Conservation (phyloP, 2,329 filamentous ascomycete genomes). For the Cladorrhinum sp. region DNA sequence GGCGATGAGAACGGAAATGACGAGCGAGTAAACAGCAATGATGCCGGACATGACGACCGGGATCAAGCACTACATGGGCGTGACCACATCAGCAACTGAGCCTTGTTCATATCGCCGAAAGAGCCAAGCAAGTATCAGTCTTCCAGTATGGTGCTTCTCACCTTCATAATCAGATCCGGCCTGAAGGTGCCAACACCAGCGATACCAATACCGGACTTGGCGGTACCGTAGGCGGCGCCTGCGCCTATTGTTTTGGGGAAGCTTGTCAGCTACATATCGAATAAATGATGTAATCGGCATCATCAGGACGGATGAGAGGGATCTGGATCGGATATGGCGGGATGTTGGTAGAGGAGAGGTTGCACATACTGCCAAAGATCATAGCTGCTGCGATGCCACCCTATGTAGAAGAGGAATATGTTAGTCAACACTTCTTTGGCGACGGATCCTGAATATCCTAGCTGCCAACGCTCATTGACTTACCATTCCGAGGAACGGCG, state of each 20-base stretch:
- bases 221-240: constrained; percentile 82
- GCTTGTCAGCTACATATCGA: constrained; percentile 14
- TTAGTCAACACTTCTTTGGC: neutral
- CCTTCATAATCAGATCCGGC: constrained; percentile 90
- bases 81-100: constrained; percentile 10
- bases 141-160: constrained; percentile 32
- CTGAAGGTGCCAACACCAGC: constrained; percentile 81
- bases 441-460: neutral
- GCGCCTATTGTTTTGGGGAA: constrained; percentile 41
- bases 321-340: neutral
- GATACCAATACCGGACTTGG: constrained; percentile 86
- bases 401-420: constrained; percentile 39
- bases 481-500: constrained; percentile 87
- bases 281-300: constrained; percentile 18
- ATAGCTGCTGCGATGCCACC: constrained; percentile 77
- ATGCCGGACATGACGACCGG: constrained; percentile 99
- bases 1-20: constrained; percentile 93
- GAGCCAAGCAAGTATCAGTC: neutral
- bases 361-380: constrained; percentile 73
- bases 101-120: neutral
- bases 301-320: neutral
- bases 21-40: constrained; percentile 94
- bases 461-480: constrained; percentile 34
- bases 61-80: constrained; percentile 63
- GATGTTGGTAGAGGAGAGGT: constrained; percentile 16